Conservation (phyloP, 305 asterid species). For the Solanum hybrid region DNA sequence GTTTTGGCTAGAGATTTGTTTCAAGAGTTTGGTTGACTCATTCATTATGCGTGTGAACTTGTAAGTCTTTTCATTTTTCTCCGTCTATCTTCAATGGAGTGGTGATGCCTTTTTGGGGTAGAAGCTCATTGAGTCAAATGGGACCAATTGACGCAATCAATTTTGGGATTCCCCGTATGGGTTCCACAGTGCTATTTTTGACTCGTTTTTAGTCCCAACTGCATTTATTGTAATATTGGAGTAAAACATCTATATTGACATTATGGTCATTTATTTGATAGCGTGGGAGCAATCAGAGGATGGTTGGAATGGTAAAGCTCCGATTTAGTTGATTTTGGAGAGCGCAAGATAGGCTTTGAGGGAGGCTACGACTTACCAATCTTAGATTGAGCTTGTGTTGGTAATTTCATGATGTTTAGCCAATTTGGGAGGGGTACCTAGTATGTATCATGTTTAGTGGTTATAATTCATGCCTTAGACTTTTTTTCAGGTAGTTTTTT, state of each 20-base stretch:
- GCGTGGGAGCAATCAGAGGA: background rate
- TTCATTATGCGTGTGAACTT: no score
- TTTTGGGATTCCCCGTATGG: no score
- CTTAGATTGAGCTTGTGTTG: background rate
- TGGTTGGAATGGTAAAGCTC: no score
- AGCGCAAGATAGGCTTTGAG: background rate
- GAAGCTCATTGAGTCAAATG: background rate
- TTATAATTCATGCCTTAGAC: background rate
- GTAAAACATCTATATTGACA: background rate
- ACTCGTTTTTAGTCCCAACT: background rate
- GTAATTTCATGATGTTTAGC: no score
- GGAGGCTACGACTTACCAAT: background rate
- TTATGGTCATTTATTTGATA: no score
- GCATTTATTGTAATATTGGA: background rate
- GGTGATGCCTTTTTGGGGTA: background rate
- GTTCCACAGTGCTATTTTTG: background rate
- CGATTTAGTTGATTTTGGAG: no score
- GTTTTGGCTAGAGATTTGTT: background rate
- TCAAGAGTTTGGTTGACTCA: background rate
- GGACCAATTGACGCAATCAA: background rate
- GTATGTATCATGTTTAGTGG: background rate
- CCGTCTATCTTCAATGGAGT: no score
- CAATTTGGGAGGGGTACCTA: background rate
- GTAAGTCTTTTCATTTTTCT: background rate
- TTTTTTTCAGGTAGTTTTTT: no score